phyloP scores from a whole-genome alignment of 192 early-diverging fungal species.

The Entomortierella beljakovae region DNA sequence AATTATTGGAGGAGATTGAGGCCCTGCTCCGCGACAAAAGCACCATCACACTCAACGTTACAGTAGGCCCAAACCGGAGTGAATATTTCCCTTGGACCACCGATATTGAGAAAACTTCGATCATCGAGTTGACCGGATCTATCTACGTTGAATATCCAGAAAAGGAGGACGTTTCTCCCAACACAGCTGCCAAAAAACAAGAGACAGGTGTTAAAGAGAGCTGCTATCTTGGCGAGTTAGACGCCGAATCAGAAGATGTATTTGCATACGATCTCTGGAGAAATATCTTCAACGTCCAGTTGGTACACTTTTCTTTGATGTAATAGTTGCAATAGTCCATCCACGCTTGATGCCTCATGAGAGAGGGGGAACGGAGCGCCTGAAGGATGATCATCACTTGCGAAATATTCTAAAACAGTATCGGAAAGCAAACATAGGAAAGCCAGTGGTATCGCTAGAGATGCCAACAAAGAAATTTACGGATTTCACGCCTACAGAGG shows the following conservation, averaged over 20 bases:
- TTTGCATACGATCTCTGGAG: too few relatives aligned
- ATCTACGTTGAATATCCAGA: constrained; percentile 18
- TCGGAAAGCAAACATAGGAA: not conserved
- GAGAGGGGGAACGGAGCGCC: not conserved
- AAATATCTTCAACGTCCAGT: too few relatives aligned
- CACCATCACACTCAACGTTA: constrained; percentile 3
- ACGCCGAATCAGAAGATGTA: too few relatives aligned
- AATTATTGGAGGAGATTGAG: not conserved
- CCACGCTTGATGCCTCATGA: not conserved
- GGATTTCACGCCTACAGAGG: not conserved
- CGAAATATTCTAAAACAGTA: not conserved
- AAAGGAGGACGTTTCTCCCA: constrained; percentile 21
- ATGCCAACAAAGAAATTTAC: not conserved
- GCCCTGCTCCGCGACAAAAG: constrained; percentile 18
- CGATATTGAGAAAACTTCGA: constrained; percentile 14
- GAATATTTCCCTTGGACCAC: not conserved
- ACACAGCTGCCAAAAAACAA: too few relatives aligned
- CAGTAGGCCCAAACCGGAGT: not conserved
- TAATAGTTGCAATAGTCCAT: constrained; percentile 19
- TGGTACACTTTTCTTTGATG: too few relatives aligned
- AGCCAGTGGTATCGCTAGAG: not conserved
- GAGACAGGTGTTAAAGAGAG: too few relatives aligned
- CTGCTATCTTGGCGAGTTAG: too few relatives aligned
- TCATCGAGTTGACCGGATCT: constrained; percentile 6
- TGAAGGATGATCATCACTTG: not conserved